phyloP scores from a whole-genome alignment of 495 filamentous ascomycete species.

The Podospora conica region DNA sequence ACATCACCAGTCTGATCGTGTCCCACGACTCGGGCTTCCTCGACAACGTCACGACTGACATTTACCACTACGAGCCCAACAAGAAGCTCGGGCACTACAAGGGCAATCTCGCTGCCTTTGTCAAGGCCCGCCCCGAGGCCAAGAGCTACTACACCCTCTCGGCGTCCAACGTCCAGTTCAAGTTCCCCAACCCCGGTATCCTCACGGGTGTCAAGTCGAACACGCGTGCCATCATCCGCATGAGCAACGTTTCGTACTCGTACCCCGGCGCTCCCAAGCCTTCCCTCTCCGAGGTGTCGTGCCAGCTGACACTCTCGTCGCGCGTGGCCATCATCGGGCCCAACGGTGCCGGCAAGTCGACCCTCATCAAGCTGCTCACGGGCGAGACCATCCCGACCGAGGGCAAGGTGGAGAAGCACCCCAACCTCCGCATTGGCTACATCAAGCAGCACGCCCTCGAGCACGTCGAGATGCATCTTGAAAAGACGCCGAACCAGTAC shows the following conservation, averaged over 20 bases:
- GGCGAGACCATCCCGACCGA: slow-evolving; percentile 82
- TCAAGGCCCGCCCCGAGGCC: slow-evolving; percentile 87
- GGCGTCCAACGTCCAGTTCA: slow-evolving; percentile 85
- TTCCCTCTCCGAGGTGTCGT: slow-evolving; percentile 78
- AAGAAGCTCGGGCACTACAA: slow-evolving; percentile 96
- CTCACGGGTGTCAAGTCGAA: slow-evolving; percentile 89
- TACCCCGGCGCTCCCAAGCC: slow-evolving; percentile 84
- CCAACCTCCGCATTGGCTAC: slow-evolving; percentile 97
- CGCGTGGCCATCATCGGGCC: slow-evolving; percentile 92
- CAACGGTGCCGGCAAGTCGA: slow-evolving; percentile 98
- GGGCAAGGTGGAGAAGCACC: slow-evolving; percentile 95
- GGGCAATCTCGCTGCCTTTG: slow-evolving; percentile 90
- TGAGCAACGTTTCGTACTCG: slow-evolving; percentile 84
- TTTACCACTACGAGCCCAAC: slow-evolving; percentile 92
- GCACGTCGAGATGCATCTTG: slow-evolving; percentile 98
- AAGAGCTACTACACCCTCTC: slow-evolving; percentile 98
- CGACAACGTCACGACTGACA: slow-evolving; percentile 95
- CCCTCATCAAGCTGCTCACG: slow-evolving; percentile 95
- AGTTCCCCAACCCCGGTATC: slow-evolving; percentile 94
- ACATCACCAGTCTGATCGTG: slow-evolving; percentile 97
- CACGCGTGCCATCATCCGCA: slow-evolving; percentile 89
- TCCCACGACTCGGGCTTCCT: slow-evolving; percentile 97
- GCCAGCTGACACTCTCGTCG: slow-evolving; percentile 80
- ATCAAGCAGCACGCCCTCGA: slow-evolving; percentile 99
- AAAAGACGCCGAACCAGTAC: slow-evolving; percentile 98